Evolutionary conservation across 2,329 filamentous ascomycete genomes (phyloP), one percentile per base, ranked within the genome.

Genomic region (Emericellopsis atlantica): DNA sequence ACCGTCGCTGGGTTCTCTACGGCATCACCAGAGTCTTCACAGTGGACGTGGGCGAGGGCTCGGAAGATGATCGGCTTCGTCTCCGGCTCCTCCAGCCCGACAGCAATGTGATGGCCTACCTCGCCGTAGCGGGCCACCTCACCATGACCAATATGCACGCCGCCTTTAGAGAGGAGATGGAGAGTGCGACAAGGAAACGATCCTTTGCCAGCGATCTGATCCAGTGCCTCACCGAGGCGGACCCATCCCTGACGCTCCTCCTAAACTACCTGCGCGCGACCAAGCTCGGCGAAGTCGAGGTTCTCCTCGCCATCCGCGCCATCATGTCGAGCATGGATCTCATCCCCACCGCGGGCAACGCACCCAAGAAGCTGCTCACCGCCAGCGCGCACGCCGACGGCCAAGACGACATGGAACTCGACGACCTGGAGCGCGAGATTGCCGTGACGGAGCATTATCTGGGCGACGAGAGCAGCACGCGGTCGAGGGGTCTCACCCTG

Each of bases 291-390:
- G 66, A 81, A 33, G 61, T 70, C 4, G 83, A 88, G 53, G 66
- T 88, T 6, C 68, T 86, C 2, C 64, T 79, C 42, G 74, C 78
- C 4, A 72, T 88, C 40, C 72, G 76, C 40, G 61, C 74, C 2
- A 64, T 88, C 14, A 81, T 88, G 65, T 69, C 75, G 37, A 87
- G 79, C 49, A 69, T 89, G 33, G 80, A 81, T 45, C 56, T 79
- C 29, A 63, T 76, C 18, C 63, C 67, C 39, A 46, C 55, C 23
- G 41, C 22, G 9, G 58, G 48, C 42, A 58, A 51, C 47, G 48
- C 50, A 39, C 59, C 48, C 12, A 50, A 45, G 18, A 55, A 48
- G 22, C 61, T 60, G 41, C 52, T 61, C 6, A 39, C 58, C 40
- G 54, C 51, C 33, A 52, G 51, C 21, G 57, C 54, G 35, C 36